A percentile compares a stretch with the other conserved stretches of the same genome.
Conservation (phyloP, 2,329 filamentous ascomycete species). For the Fusarium udum region DNA sequence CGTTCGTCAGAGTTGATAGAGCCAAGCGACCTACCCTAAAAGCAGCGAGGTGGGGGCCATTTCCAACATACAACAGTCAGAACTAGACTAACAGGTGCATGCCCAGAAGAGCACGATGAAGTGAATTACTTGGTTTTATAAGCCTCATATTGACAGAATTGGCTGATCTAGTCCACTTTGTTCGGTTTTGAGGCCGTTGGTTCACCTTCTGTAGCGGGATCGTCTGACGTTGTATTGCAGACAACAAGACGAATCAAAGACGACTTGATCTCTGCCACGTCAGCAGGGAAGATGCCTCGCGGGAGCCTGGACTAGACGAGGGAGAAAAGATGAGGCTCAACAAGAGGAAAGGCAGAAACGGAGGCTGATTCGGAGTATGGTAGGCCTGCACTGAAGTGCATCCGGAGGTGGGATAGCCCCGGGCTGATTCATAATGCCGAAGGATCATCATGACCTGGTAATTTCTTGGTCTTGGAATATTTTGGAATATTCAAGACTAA, state of each 20-base stretch:
- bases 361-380: not conserved
- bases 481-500: not conserved
- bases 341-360: conserved; percentile 21
- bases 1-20: not conserved
- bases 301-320: not conserved
- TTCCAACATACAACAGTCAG: conserved; percentile 1
- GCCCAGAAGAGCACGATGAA: not conserved
- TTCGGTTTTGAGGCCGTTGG: conserved; percentile 19
- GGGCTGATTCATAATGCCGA: not conserved
- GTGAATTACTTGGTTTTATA: conserved; percentile 2
- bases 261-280: conserved; percentile 29
- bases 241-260: conserved; percentile 6
- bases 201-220: conserved; percentile 1
- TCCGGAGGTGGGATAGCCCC: not conserved
- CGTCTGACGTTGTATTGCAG: conserved; percentile 30
- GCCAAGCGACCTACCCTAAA: not conserved
- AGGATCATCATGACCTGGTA: not conserved
- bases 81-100: conserved; percentile 13
- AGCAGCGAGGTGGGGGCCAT: conserved; percentile 19
- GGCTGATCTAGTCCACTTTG: not conserved
- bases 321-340: conserved; percentile 27
- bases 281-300: conserved; percentile 27
- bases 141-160: not conserved
- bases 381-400: not conserved
- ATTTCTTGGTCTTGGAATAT: not conserved